These are phyloP conservation scores for Pseudogymnoascus sp. DNA, from an alignment of 2,329 filamentous ascomycete genomes.

Conservation along the genomic window DNA sequence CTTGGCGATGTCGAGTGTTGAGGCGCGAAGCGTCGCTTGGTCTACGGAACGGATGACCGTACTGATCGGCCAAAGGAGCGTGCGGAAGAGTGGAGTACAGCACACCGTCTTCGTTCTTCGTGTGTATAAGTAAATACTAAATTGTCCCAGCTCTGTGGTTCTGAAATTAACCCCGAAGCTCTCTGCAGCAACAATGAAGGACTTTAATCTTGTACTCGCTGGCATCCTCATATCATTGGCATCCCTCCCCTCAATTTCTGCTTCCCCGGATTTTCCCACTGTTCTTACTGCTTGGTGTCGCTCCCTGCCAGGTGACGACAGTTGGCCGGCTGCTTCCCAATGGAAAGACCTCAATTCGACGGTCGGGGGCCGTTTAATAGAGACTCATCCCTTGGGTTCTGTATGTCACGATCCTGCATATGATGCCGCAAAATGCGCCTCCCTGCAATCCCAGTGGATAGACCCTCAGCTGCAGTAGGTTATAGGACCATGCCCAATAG, in stretches of 20 bases:
- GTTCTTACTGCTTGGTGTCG: neutral
- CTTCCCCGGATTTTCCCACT: neutral
- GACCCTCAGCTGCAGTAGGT: constrained; percentile 14
- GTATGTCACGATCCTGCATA: constrained; percentile 22
- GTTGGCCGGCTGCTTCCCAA: constrained; percentile 14
- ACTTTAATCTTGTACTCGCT: neutral
- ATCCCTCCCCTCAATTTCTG: neutral
- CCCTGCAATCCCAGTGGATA: constrained; percentile 13
- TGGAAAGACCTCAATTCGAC: constrained; percentile 18
- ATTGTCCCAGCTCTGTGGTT: neutral
- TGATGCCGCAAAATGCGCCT: constrained; percentile 19
- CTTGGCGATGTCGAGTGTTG: neutral
- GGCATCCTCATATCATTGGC: neutral
- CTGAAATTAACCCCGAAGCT: neutral
- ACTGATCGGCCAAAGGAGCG: neutral
- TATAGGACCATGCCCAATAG: neutral
- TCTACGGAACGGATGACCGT: neutral
- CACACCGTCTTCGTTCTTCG: neutral
- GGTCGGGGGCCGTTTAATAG: constrained; percentile 16
- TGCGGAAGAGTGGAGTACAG: neutral
- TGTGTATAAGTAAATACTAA: neutral
- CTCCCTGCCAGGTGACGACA: constrained; percentile 17
- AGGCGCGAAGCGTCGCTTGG: neutral
- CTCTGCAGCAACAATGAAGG: neutral
- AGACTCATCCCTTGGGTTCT: constrained; percentile 15